Base-by-base conservation (phyloP, 2,329 filamentous ascomycete species). In the Sclerotinia minor region DNA sequence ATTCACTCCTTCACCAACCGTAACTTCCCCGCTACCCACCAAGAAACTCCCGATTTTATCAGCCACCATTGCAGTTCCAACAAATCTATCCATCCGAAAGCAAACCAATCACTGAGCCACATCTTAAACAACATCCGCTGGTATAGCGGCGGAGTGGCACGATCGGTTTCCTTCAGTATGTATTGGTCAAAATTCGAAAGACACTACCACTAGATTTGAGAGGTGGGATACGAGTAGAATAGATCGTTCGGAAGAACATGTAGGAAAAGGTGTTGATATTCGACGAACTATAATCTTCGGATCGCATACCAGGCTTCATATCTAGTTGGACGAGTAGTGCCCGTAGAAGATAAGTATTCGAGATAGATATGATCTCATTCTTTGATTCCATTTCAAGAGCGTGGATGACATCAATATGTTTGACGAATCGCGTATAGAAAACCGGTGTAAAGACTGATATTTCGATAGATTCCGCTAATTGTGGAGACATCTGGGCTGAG, bases 351-450 rank as follows among this genome's bases (percentile, higher is more conserved):
- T 53, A 29, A 29, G 41, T 19, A 21, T 60, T 19, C 1, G 47
- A 32, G 21, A 50, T 26, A 3, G 55, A 63, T 54, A 67, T 15
- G 7, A 24, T 67, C 58, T 67, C 38, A 44, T 54, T 35, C 26
- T 63, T 64, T 19, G 32, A 52, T 38, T 53, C 65, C 24, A 24
- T 53, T 0, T 65, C 44, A 15, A 65, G 29, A n/a, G 26, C 67
- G 41, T 50, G 17, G 13, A 65, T 3, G 13, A 49, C 29, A 17
- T 68, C 53, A 21, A 84, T 80, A 73, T 91, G 90, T 70, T 85
- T 82, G 0, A 87, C 81, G 59, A 91, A 87, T 38, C 88, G 83
- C 17, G 84, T 82, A 78, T 92, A 92, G 74, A 92, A 92, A 0
- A 79, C 80, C 0, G 89, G 89, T 0, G 86, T 89, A 26, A 89